Base-by-base conservation (phyloP, 331 rosid species). In the Pyrus hybrid region DNA sequence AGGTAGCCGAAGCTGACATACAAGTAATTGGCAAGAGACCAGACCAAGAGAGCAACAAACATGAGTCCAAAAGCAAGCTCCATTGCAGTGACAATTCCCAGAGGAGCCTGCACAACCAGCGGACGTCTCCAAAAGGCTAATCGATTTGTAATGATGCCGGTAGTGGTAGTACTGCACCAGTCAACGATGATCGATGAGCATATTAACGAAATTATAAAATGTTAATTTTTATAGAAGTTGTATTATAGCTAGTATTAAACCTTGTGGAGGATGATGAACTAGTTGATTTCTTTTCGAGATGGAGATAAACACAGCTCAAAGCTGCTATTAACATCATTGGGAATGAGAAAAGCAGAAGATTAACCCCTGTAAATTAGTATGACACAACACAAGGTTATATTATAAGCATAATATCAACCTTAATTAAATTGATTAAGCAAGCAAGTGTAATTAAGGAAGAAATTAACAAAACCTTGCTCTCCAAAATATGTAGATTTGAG, bases 21-120 rank as follows among this genome's bases (percentile, higher is more conserved):
- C 29, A 89, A 71, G 85, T 91, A 86, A 85, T 89, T 91, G 51
- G 81, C 71, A 32, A 89, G 87, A 64, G 97, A 86, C 91, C 95
- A 91, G 45, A 85, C 77, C 79, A 91, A 64, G 67, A 91, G 89
- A 12, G 80, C 83, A 29, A 57, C 61, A 77, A 89, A 89, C 88
- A 90, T 87, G 69, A 23, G 61, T 69, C 65, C 49, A 65, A 91
- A 91, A 68, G 57, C 63, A 69, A 83, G 75, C 90, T 89, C 97
- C 80, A 79, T 65, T 18, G 80, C 23, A 14, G 82, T 83, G 4
- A 91, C 81, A 56, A 89, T 70, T 54, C 94, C 94, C 30, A 87
- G 43, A 16, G 97, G 88, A 73, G 88, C 79, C 77, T 73, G 86
- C 26, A 83, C 86, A 3, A 80, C 20, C 47, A 72, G 62, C 12